Conservation (phyloP, 2,329 filamentous ascomycete species). For the Albophoma yamanashiensis region DNA sequence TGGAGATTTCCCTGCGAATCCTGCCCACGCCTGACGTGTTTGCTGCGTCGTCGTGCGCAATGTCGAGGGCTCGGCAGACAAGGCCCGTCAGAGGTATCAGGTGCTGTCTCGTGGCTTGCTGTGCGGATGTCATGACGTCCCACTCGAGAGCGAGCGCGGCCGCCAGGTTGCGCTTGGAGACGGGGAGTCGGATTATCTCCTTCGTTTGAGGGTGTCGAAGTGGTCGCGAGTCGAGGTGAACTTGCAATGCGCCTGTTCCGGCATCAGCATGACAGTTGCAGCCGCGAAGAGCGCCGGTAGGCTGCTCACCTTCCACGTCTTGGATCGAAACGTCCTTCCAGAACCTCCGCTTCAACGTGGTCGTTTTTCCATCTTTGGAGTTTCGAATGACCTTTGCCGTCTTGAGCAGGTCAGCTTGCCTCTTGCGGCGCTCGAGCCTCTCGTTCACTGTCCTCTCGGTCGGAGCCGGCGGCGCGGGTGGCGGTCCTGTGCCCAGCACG, state of each 20-base stretch:
- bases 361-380: constrained; percentile 23
- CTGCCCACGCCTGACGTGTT: constrained; percentile 26
- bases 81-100: constrained; percentile 86
- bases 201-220: constrained; percentile 70
- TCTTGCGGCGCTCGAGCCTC: constrained; percentile 38
- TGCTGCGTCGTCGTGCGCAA: constrained; percentile 52
- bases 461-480: constrained; percentile 43
- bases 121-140: constrained; percentile 72
- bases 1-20: constrained; percentile 53
- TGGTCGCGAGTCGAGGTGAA: constrained; percentile 69
- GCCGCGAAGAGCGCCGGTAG: background rate
- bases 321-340: constrained; percentile 76
- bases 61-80: constrained; percentile 72
- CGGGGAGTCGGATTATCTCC: constrained; percentile 59
- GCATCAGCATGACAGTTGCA: background rate
- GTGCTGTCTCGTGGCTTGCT: constrained; percentile 77
- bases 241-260: constrained; percentile 33
- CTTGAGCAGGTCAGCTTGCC: constrained; percentile 45
- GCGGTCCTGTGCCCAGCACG: constrained; percentile 46
- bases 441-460: constrained; percentile 26
- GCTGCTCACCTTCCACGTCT: constrained; percentile 50
- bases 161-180: constrained; percentile 70
- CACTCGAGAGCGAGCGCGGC: constrained; percentile 84
- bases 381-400: constrained; percentile 36
- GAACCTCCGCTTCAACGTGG: constrained; percentile 59